phyloP scores from a whole-genome alignment of 2,329 filamentous ascomycete species.

The Leptographium flavum region DNA sequence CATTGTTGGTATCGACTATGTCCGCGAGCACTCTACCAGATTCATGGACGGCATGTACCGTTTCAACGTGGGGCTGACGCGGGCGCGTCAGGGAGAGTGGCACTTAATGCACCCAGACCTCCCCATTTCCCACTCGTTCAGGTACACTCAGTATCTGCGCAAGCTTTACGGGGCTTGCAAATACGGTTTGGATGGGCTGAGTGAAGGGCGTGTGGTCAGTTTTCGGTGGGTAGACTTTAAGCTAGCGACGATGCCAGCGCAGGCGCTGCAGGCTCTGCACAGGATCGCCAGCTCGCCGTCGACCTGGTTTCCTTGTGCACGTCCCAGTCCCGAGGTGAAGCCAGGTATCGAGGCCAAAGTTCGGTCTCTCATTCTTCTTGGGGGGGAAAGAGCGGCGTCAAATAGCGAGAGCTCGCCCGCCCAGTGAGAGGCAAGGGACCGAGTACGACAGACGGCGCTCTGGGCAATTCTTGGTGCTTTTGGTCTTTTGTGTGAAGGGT shows the following conservation, averaged over 20 bases:
- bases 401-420: too few relatives aligned
- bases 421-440: too few relatives aligned
- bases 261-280: not conserved
- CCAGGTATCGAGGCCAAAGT: too few relatives aligned
- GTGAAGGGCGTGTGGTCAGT: constrained; percentile 8
- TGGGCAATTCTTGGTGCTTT: too few relatives aligned
- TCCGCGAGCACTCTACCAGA: constrained; percentile 21
- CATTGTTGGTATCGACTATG: constrained; percentile 31
- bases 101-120: constrained; percentile 28
- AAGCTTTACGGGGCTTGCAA: constrained; percentile 10
- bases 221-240: not conserved
- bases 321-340: too few relatives aligned
- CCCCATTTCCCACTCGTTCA: constrained; percentile 6
- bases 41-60: constrained; percentile 30
- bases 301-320: too few relatives aligned
- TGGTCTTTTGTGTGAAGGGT: too few relatives aligned
- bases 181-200: not conserved
- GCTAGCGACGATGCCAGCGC: not conserved
- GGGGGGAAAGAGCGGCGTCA: too few relatives aligned
- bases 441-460: too few relatives aligned
- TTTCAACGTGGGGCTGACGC: constrained; percentile 30
- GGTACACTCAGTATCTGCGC: constrained; percentile 5
- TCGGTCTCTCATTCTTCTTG: too few relatives aligned
- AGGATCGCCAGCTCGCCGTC: too few relatives aligned
- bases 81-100: constrained; percentile 29